Base-by-base conservation (phyloP, 1,284 basidiomycete species). In the Sporisorium iseilematis-ciliati region DNA sequence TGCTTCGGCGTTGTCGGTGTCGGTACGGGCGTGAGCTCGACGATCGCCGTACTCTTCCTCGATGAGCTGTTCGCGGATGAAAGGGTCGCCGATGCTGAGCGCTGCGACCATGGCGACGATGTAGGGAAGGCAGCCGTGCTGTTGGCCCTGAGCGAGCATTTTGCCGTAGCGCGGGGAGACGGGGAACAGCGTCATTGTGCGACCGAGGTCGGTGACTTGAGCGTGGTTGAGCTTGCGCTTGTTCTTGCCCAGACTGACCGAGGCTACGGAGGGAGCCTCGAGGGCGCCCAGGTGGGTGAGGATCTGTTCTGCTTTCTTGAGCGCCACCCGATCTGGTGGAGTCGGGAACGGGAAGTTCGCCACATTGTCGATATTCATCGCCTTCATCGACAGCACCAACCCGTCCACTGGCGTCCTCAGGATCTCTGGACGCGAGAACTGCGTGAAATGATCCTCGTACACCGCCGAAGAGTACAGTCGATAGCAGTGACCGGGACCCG, bases 341-440 rank as follows among this genome's bases (percentile, higher is more conserved):
- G 97, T 98, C 0, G 97, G 97, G 87, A 99, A 99, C 11, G 97
- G 97, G 85, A 99, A 99, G 86, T 98, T 97, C 79, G 93, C 89
- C 23, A 99, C 94, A 0, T 93, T 89, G 82, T 98, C 95, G 68
- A 99, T 95, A 83, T 97, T 94, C 95, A 99, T 98, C 84, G 91
- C 92, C 88, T 99, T 99, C 97, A 99, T 99, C 86, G 97, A 94
- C 38, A 99, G 88, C 12, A 99, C 94, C 25, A 99, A 91, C 0
- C 95, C 95, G 81, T 99, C 97, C 79, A 99, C 96, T 0, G 97
- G 96, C 87, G 94, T 95, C 29, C 96, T 91, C 48, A 95, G 88
- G 70, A 99, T 97, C 86, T 99, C 97, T 2, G 97, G 96, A 66
- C 91, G 87, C 0, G 93, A 90, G 86, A 97, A 97, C 65, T 91